Evolutionary conservation across 495 filamentous ascomycete species (phyloP).

Genomic region (Penicillium desertorum): DNA sequence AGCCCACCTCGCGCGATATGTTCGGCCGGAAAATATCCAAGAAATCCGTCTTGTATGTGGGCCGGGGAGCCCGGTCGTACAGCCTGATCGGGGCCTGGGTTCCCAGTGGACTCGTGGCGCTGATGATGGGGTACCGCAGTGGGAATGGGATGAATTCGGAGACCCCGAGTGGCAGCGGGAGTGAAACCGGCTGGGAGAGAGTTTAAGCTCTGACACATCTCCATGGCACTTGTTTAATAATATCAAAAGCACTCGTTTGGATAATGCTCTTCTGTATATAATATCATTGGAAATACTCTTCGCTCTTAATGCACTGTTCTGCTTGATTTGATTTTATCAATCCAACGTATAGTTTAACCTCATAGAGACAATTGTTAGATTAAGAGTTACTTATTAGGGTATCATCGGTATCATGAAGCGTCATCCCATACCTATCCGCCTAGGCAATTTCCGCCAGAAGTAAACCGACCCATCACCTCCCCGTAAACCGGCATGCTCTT

Average conservation of each 20-base stretch:
- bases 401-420: not conserved
- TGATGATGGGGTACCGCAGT: slow-evolving; percentile 80
- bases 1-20: slow-evolving; percentile 42
- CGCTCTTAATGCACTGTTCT: slow-evolving; percentile 21
- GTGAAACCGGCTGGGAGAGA: slow-evolving; percentile 44
- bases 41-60: slow-evolving; percentile 64
- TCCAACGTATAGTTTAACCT: not conserved
- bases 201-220: slow-evolving; percentile 18
- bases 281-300: slow-evolving; percentile 19
- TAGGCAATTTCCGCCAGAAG: not conserved
- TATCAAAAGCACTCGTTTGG: slow-evolving; percentile 8
- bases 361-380: not conserved
- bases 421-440: not conserved
- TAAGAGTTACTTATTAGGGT: not conserved
- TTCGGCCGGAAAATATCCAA: slow-evolving; percentile 42
- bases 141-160: slow-evolving; percentile 25
- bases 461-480: not conserved
- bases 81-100: slow-evolving; percentile 82
- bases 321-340: slow-evolving; percentile 10
- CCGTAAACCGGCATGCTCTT: slow-evolving; percentile 17
- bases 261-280: slow-evolving; percentile 20
- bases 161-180: slow-evolving; percentile 36
- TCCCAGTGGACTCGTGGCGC: slow-evolving; percentile 73
- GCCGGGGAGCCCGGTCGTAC: slow-evolving; percentile 77
- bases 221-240: not conserved